A percentile compares a stretch with the other conserved stretches of the same genome.
These are phyloP conservation scores for Dichotomocladium elegans DNA, from an alignment of 371 early-diverging fungal genomes.

Conservation along the genomic window DNA sequence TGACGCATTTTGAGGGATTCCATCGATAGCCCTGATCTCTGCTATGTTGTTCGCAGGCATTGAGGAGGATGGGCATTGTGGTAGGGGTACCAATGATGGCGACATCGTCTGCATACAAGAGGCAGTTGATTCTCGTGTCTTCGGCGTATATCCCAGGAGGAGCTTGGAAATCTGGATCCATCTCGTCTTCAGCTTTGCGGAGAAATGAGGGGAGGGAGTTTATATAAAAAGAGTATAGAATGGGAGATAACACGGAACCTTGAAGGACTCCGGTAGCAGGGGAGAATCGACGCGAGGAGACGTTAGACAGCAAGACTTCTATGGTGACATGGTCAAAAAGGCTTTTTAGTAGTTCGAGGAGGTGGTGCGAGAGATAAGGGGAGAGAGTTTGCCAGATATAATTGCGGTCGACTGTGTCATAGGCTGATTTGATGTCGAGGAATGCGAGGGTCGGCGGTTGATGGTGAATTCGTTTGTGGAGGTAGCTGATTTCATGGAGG, in stretches of 20 bases:
- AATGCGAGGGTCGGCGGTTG: slow-evolving; percentile 11
- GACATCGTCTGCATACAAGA: too few species aligned
- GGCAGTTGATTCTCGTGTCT: slow-evolving; percentile 3
- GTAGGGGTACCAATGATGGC: neutral
- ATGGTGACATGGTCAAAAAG: slow-evolving; percentile 16
- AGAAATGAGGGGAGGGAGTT: slow-evolving; percentile 11
- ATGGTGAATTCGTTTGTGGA: neutral
- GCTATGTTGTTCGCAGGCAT: slow-evolving; percentile 6
- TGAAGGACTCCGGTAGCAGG: slow-evolving; percentile 24
- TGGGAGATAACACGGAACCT: slow-evolving; percentile 22
- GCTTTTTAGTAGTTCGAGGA: slow-evolving; percentile 4
- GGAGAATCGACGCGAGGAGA: slow-evolving; percentile 7
- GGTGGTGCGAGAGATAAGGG: neutral
- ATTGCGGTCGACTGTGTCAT: slow-evolving; percentile 23
- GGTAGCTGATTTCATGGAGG: slow-evolving; percentile 13
- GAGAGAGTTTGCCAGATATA: slow-evolving; percentile 12
- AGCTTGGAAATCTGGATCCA: neutral
- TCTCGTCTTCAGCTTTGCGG: neutral
- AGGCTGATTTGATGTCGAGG: slow-evolving; percentile 28
- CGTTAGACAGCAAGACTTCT: slow-evolving; percentile 7
- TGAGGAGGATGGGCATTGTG: neutral
- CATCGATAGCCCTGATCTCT: slow-evolving; percentile 16
- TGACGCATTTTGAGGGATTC: slow-evolving; percentile 23
- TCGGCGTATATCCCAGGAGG: neutral
- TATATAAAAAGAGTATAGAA: slow-evolving; percentile 19